Base-by-base conservation (phyloP, 305 asterid species). In the Fraxinus latifolia region DNA sequence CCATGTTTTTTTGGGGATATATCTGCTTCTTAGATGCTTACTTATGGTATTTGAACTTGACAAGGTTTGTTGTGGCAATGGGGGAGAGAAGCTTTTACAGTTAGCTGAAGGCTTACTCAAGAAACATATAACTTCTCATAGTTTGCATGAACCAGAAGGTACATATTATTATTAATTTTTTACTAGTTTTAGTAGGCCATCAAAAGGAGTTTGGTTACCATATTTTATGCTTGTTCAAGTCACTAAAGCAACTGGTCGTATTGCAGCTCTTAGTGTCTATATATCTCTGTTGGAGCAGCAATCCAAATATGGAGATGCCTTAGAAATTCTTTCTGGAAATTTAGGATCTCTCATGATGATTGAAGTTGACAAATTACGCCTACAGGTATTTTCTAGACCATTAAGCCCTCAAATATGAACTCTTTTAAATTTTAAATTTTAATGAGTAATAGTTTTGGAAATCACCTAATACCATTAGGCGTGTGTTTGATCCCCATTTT, bases 91-190 rank as follows among this genome's bases (percentile, higher is more conserved):
- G 88, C 92, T 95, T 70, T 90, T 93, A 79, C 92, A 75, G 78
- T 87, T 96, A 80, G 98, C 99, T 86, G 98, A 96, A 90, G 98
- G 95, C 78, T 85, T 95, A 86, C 95, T 96, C 84, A 96, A 93
- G 94, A 96, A 93, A 91, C 99, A 96, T 85, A 92, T 93, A 87
- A 90, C 93, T 79, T 87, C 98, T 77, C 98, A 93, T 85, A 90
- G 97, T 84, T 90, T 96, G 89, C 99, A 92, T 76, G 98, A 96
- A 85, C 97, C 97, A 19, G 99, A 95, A 95, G 99, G 99, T 94
- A 82, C 60, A 53, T 67, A 76, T 80, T 76, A 29, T 29, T 29
- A 29, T 29, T 2, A 29, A 37, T 81, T 83, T 75, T 39, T 77
- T 83, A 23, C 72, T 60, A 8, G 25, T 83, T 83, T 19, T 44